phyloP scores from a whole-genome alignment of 805 yeast genomes.

The Tetrapisispora arboricola region DNA sequence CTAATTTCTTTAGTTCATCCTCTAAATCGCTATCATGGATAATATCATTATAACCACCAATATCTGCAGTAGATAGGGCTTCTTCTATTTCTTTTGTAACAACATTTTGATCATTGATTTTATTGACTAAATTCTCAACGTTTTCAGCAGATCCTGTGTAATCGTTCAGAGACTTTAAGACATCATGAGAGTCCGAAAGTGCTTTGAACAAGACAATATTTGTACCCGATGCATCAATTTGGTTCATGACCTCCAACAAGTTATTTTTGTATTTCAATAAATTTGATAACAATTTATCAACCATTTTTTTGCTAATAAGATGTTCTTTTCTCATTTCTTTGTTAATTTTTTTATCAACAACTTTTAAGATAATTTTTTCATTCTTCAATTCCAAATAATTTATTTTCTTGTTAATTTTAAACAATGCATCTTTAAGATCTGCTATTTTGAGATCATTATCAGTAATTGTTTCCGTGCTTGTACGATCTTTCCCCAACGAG shows the following conservation, averaged over 20 bases:
- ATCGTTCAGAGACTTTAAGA: constrained; percentile 31
- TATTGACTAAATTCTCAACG: constrained; percentile 34
- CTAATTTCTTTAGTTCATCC: constrained; percentile 31
- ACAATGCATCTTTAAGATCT: constrained; percentile 24
- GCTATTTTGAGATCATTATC: constrained; percentile 29
- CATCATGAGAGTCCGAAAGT: constrained; percentile 28
- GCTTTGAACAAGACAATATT: constrained; percentile 32
- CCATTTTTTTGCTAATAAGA: constrained; percentile 29
- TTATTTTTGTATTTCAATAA: constrained; percentile 29
- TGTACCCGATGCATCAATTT: constrained; percentile 36
- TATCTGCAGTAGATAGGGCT: constrained; percentile 10
- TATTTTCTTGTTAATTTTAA: constrained; percentile 12
- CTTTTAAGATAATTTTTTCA: constrained; percentile 10
- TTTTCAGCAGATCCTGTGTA: constrained; percentile 36
- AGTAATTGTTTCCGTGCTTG: constrained; percentile 18
- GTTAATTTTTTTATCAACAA: constrained; percentile 19
- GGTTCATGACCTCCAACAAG: constrained; percentile 30
- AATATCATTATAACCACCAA: constrained; percentile 12
- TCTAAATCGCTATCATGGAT: constrained; percentile 30
- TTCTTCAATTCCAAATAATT: constrained; percentile 15
- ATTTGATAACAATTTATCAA: constrained; percentile 27
- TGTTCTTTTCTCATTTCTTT: constrained; percentile 25
- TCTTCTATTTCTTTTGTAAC: constrained; percentile 33
- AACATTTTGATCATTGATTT: constrained; percentile 30
- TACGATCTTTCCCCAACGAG: constrained; percentile 11